Evolutionary conservation across 345 rosid genomes (phyloP).

Genomic region (Linum lewisii): DNA sequence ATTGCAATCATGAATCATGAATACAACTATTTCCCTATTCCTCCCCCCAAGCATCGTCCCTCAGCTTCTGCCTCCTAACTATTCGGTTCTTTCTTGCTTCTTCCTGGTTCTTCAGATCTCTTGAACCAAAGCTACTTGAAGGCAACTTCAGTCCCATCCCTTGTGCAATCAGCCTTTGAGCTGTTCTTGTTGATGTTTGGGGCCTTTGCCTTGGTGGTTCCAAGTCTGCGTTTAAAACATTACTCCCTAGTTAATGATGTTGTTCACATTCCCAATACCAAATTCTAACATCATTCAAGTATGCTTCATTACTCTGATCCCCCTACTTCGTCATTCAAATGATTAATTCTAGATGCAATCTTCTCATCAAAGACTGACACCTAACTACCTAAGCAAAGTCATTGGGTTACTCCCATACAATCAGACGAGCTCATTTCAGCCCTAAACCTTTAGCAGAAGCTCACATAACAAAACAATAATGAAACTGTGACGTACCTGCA

Average conservation of each 20-base stretch:
- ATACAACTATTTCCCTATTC: conserved; percentile 1
- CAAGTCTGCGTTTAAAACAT: conserved; percentile 36
- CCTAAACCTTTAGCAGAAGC: too few species aligned
- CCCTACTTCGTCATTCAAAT: too few species aligned
- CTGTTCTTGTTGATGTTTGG: conserved; percentile 80
- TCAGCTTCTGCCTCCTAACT: conserved; percentile 60
- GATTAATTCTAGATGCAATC: too few species aligned
- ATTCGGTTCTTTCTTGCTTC: conserved; percentile 78
- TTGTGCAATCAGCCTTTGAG: conserved; percentile 87
- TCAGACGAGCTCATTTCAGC: too few species aligned
- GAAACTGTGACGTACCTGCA: conserved; percentile 34
- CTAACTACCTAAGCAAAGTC: too few species aligned
- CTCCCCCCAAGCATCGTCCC: conserved; percentile 85
- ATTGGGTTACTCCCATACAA: too few species aligned
- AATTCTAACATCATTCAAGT: too few species aligned
- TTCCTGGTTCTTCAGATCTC: conserved; percentile 66
- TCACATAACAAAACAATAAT: too few species aligned
- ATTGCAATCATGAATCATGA: too few species aligned
- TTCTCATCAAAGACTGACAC: too few species aligned
- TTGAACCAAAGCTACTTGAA: conserved; percentile 41
- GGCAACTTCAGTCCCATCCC: conserved; percentile 85
- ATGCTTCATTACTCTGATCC: too few species aligned
- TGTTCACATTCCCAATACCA: background rate
- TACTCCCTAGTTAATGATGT: too few species aligned
- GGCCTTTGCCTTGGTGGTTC: conserved; percentile 89